These are phyloP conservation scores for Echites panduratus DNA, from an alignment of 257 asterid species.

Conservation along the genomic window DNA sequence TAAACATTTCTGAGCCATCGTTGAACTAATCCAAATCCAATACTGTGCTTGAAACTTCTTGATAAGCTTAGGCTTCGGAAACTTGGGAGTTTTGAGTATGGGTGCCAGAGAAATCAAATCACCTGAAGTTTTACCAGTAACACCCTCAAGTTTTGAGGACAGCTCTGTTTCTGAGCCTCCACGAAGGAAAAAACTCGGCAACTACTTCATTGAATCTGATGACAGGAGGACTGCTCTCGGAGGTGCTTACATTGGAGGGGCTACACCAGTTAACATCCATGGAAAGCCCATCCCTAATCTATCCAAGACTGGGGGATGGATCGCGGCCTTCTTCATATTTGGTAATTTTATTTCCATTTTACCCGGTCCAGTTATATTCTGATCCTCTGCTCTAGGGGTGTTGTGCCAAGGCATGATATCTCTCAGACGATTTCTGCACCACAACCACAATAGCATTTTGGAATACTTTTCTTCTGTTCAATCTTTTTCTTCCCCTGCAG, in stretches of 20 bases:
- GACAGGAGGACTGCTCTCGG: conserved; percentile 76
- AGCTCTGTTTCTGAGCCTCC: conserved; percentile 13
- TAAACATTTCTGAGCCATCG: background rate
- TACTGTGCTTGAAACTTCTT: background rate
- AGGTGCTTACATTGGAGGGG: conserved; percentile 61
- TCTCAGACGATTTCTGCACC: conserved; percentile 44
- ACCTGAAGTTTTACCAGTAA: conserved; percentile 29
- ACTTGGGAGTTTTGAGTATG: conserved; percentile 22
- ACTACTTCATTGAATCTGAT: conserved; percentile 78
- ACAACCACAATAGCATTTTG: background rate
- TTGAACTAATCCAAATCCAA: background rate
- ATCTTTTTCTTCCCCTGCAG: background rate
- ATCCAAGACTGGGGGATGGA: conserved; percentile 91
- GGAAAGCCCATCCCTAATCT: conserved; percentile 75
- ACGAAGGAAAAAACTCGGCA: conserved; percentile 55
- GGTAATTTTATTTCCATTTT: conserved; percentile 29
- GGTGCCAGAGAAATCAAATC: conserved; percentile 61
- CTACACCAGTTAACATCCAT: conserved; percentile 83
- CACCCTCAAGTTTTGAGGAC: conserved; percentile 9
- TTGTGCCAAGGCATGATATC: conserved; percentile 68
- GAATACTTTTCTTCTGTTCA: background rate
- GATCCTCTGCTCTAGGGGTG: no score
- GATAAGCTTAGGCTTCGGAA: background rate
- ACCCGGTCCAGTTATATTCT: no score
- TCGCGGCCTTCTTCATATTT: conserved; percentile 96